Evolutionary conservation across 2,329 filamentous ascomycete genomes (phyloP), one percentile per base, ranked within the genome.

Genomic region (Apiospora marii): DNA sequence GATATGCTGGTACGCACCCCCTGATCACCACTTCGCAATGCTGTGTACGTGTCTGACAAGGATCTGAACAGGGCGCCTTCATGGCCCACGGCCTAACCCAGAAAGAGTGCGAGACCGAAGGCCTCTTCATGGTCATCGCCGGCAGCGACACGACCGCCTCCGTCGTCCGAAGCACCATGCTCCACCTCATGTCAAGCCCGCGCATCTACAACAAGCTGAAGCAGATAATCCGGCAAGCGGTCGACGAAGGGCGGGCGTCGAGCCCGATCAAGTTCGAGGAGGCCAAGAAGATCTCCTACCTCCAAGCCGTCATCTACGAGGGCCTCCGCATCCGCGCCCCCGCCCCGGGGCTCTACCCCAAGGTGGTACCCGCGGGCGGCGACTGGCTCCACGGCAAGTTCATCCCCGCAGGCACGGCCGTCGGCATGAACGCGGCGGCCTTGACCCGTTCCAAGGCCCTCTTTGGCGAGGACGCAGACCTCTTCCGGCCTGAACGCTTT

Each of bases 131-230:
- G 74, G 77, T 80, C 24, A 67, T 77, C 4, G 78, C 78, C 6
- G 78, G 88, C 6, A 86, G 85, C 1, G 87, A 90, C 73, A 89
- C 87, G 19, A 87, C 87, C 0, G 84, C 88, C 0, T 85, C 84
- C 0, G 83, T 83, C 2, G 82, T 90, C 6, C 83, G 86, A 1
- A 80, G 82, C 46, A 87, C 83, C 2, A 70, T 89, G 69, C 82
- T 88, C 24, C 83, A 87, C 76, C 77, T 89, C 69, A 82, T 85
- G 24, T 85, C 84, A 16, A 84, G 83, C 30, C 87, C 86, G 0
- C 78, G 79, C 0, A 82, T 86, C 0, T 84, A 86, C 71, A 73
- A 76, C 4, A 84, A 81, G n/a, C 77, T 90, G 0, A 84, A 85
- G 44, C 75, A 76, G 0, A 87, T 88, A 75, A 84, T 87, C 48